A percentile compares a stretch with the other conserved stretches of the same genome.
phyloP scores from a whole-genome alignment of 768 basidiomycete species.

The Gyrodon lividus region DNA sequence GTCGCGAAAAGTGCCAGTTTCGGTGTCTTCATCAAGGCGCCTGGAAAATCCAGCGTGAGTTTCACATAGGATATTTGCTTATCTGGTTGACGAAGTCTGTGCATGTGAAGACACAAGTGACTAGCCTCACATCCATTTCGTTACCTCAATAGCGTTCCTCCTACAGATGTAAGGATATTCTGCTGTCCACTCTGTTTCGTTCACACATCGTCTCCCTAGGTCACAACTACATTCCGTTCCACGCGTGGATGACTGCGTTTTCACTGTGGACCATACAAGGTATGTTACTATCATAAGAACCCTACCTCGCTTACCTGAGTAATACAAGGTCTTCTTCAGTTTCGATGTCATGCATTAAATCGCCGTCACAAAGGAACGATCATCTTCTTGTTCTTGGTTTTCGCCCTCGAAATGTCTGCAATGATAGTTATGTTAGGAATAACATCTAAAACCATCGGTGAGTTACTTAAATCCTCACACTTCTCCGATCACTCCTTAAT shows the following conservation, averaged over 20 bases:
- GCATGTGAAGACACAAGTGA: neutral
- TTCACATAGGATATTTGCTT: neutral
- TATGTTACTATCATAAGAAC: neutral
- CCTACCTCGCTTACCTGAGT: neutral
- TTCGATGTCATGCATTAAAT: constrained; percentile 1
- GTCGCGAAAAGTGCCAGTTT: neutral
- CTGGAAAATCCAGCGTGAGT: neutral
- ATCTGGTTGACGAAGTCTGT: neutral
- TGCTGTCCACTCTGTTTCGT: neutral
- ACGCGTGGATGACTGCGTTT: constrained; percentile 4
- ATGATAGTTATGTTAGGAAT: constrained; percentile 1
- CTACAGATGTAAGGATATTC: neutral
- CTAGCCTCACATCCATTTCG: too few relatives aligned
- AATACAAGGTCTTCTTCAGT: neutral
- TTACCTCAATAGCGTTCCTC: neutral
- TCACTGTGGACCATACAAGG: constrained; percentile 2
- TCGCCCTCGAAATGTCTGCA: neutral
- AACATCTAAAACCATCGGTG: neutral
- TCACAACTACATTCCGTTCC: neutral
- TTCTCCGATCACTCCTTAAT: neutral
- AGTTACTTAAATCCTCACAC: neutral
- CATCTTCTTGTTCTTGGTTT: neutral
- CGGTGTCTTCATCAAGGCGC: neutral
- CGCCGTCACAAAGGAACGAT: neutral
- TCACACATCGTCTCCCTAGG: neutral